Conservation (phyloP, 257 asterid genomes). For the Echites panduratus region DNA sequence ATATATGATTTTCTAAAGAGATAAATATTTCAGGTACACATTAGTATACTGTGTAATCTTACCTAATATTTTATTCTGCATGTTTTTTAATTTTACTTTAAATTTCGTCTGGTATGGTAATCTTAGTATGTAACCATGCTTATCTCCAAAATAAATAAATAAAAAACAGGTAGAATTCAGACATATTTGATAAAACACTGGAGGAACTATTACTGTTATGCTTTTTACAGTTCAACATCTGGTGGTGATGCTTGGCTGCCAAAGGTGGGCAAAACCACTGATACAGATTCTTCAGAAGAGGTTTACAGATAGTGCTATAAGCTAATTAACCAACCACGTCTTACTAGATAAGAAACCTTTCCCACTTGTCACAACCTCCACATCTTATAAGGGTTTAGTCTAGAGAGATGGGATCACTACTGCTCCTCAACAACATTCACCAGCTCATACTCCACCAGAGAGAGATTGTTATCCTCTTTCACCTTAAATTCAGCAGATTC, state of each 20-base stretch:
- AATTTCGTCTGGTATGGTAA: too few species aligned
- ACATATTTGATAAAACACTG: too few species aligned
- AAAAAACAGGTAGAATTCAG: too few species aligned
- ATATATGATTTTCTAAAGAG: too few species aligned
- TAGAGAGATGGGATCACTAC: not conserved
- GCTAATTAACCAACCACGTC: not conserved
- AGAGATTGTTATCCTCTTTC: conserved; percentile 60
- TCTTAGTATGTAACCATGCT: too few species aligned
- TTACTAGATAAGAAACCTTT: not conserved
- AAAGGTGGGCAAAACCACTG: not conserved
- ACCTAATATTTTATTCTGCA: too few species aligned
- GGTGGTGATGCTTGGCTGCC: too few species aligned
- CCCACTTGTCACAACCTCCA: not conserved
- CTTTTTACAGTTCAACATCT: not conserved
- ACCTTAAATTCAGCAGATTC: conserved; percentile 48
- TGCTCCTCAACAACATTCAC: conserved; percentile 39
- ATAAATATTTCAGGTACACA: too few species aligned
- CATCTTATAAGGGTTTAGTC: not conserved
- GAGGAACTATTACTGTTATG: too few species aligned
- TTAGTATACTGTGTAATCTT: too few species aligned
- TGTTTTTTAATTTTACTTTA: too few species aligned
- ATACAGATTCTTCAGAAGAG: not conserved
- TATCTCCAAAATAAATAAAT: too few species aligned
- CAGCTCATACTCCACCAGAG: conserved; percentile 60
- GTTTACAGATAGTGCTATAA: conserved; percentile 1